phyloP scores from a whole-genome alignment of 768 basidiomycete genomes.

The Tricholoma hemisulphureum region DNA sequence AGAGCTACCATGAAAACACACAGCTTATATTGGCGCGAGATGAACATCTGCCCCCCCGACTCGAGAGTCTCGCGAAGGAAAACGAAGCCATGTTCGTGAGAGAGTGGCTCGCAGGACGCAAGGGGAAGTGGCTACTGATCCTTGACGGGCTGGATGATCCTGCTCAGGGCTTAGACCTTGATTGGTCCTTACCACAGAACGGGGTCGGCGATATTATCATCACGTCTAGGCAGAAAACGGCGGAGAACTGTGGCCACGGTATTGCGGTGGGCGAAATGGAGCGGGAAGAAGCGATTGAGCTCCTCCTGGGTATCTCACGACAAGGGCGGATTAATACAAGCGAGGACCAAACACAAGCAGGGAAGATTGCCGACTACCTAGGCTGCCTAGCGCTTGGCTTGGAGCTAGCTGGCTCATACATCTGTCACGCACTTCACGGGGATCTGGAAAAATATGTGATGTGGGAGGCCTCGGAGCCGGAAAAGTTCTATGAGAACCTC shows the following conservation, averaged over 20 bases:
- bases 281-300: neutral
- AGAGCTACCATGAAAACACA: neutral
- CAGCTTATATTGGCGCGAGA: neutral
- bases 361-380: neutral
- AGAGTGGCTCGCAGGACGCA: neutral
- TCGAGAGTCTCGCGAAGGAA: no score
- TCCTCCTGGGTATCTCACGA: neutral
- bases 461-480: neutral
- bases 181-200: neutral
- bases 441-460: neutral
- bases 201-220: neutral
- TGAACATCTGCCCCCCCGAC: neutral
- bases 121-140: neutral
- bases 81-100: neutral
- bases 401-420: neutral
- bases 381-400: neutral
- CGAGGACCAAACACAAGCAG: neutral
- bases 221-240: neutral
- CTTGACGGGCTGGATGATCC: neutral
- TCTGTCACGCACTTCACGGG: neutral
- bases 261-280: neutral
- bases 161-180: neutral
- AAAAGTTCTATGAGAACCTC: neutral
- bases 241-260: neutral
- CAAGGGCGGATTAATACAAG: neutral